Evolutionary conservation across 257 asterid species (phyloP).

Genomic region (Scutellaria galericulata): DNA sequence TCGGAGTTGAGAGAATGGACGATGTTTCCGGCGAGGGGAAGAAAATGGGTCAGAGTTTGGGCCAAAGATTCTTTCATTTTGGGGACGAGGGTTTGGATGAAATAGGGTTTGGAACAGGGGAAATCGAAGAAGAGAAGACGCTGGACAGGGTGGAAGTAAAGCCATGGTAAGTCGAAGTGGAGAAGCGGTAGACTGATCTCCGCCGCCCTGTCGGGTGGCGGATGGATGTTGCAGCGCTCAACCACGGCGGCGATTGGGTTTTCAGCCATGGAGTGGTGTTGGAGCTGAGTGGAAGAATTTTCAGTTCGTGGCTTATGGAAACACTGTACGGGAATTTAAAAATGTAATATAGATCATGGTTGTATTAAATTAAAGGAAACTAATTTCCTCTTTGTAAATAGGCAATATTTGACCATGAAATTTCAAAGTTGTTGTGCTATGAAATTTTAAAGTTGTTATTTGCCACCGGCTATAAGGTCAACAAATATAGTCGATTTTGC

Average conservation of each 20-base stretch:
- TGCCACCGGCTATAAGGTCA: too few relatives aligned
- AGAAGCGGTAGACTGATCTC: slow-evolving; percentile 53
- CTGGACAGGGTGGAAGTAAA: slow-evolving; percentile 49
- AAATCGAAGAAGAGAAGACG: slow-evolving; percentile 52
- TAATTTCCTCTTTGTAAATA: too few relatives aligned
- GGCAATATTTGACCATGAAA: too few relatives aligned
- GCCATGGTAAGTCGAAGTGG: slow-evolving; percentile 51
- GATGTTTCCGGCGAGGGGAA: slow-evolving; percentile 55
- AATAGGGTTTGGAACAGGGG: slow-evolving; percentile 43
- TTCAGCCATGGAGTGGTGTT: slow-evolving; percentile 35
- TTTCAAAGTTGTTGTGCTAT: too few relatives aligned
- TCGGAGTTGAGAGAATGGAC: slow-evolving; percentile 40
- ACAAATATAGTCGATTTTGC: too few relatives aligned
- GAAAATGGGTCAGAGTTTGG: slow-evolving; percentile 43
- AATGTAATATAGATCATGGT: not conserved
- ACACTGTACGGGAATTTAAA: not conserved
- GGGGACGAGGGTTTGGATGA: slow-evolving; percentile 38
- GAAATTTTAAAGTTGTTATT: too few relatives aligned
- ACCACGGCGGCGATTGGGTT: slow-evolving; percentile 43
- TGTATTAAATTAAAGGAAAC: too few relatives aligned
- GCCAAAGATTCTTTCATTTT: slow-evolving; percentile 40
- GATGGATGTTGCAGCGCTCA: slow-evolving; percentile 50
- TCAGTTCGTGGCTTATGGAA: not conserved
- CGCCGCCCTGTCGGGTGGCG: slow-evolving; percentile 42
- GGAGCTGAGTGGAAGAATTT: not conserved